Evolutionary conservation across 768 basidiomycete genomes (phyloP), one percentile per base, ranked within the genome.

Genomic region (Sarcomyxa edulis): DNA sequence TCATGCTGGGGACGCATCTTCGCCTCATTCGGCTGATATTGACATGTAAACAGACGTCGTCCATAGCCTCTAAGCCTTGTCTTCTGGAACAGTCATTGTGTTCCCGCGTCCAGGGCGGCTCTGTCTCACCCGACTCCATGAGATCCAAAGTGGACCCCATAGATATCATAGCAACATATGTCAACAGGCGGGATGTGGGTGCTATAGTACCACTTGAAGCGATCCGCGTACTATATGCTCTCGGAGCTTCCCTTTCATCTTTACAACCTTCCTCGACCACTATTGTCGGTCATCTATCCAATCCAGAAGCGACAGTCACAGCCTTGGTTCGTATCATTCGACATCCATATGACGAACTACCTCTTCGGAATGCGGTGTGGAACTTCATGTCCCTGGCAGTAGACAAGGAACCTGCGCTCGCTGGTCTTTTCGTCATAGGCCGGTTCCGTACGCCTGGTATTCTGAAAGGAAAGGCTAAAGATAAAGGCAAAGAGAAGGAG

Each of bases 391-490:
- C 85, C 0, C 68, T 88, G 12, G 82, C 87, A 1, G 78, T 94
- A 10, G 81, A 88, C 49, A 84, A 82, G 44, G 91, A 93, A 53
- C 91, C 94, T 1, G 90, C 93, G 0, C 66, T 95, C 4, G 81
- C 85, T 2, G 71, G 78, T 38, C 65, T 96, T 19, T 81, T 93
- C 42, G 81, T 93, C 22, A 72, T 78, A 0, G 91, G 90, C 3
- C 72, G 76, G 28, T 83, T 88, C 47, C 72, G 71, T 34, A 60
- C 70, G 3, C 72, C 76, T 2, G 51, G 43, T 25, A 58, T 62
- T 25, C 39, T 58, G 38, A 74, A 69, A 49, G 67, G 63, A 1
- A 68, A 64, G 41, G 62, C 54, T 6, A 58, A 59, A 26, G 60
- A 52, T n/a, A 60, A 63, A 27, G 59, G 53, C 19, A 48, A 54